Conservation (phyloP, 2,329 filamentous ascomycete genomes). For the Diplocarpon rosae region DNA sequence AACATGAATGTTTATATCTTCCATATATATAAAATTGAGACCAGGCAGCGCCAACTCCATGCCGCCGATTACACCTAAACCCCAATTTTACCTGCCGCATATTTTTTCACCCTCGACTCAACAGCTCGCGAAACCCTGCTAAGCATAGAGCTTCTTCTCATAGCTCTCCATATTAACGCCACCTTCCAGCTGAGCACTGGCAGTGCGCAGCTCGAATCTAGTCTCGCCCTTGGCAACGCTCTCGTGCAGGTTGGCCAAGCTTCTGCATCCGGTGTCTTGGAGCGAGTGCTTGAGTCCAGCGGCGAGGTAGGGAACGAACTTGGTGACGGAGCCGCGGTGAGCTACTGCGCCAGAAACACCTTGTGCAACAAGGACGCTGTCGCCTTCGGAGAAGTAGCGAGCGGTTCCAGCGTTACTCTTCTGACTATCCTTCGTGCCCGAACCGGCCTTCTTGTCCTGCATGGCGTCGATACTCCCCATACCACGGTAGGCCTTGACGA, state of each 20-base stretch:
- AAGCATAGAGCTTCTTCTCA: slow-evolving; percentile 99
- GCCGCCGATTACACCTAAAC: not conserved
- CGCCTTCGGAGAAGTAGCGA: slow-evolving; percentile 95
- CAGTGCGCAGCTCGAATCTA: slow-evolving; percentile 87
- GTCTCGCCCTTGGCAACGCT: slow-evolving; percentile 64
- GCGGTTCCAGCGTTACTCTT: slow-evolving; percentile 90
- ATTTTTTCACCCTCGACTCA: not conserved
- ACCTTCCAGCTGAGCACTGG: slow-evolving; percentile 90
- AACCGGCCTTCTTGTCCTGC: slow-evolving; percentile 96
- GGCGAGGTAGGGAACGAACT: slow-evolving; percentile 92
- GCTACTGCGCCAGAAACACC: slow-evolving; percentile 83
- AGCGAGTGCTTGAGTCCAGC: slow-evolving; percentile 95
- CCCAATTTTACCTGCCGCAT: not conserved
- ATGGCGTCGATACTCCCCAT: slow-evolving; percentile 99
- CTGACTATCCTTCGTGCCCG: slow-evolving; percentile 61
- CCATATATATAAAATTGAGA: not conserved
- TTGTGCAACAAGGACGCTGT: slow-evolving; percentile 89
- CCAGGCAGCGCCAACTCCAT: not conserved
- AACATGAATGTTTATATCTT: not conserved
- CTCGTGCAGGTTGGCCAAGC: slow-evolving; percentile 64
- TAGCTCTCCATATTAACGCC: slow-evolving; percentile 98
- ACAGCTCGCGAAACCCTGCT: slow-evolving; percentile 21
- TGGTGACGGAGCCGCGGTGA: slow-evolving; percentile 74
- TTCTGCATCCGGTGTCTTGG: slow-evolving; percentile 86
- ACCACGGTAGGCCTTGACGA: slow-evolving; percentile 97